Percentiles rank a stretch among this genome's conserved stretches.
These are phyloP conservation scores for Leishmania tarentolae DNA, from an alignment of 208 protist genomes.

Conservation along the genomic window DNA sequence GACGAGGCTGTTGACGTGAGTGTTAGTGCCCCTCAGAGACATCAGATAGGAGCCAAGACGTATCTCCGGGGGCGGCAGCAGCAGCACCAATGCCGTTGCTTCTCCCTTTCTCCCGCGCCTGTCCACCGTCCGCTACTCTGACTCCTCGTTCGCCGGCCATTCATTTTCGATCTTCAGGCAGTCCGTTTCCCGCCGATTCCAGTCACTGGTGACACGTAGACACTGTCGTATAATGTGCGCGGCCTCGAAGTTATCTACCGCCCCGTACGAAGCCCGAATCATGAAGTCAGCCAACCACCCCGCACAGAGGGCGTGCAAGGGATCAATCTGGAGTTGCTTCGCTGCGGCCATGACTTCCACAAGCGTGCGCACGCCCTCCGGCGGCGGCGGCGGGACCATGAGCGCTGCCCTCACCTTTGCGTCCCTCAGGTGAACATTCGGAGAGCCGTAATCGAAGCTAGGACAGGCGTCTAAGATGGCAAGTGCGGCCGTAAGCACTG, in stretches of 20 bases:
- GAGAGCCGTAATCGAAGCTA: constrained; percentile 53
- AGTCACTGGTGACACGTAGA: constrained; percentile 69
- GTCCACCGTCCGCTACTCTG: constrained; percentile 4
- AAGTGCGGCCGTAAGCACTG: constrained; percentile 21
- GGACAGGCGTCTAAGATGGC: constrained; percentile 41
- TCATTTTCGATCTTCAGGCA: constrained; percentile 86
- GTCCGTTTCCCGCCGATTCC: constrained; percentile 65
- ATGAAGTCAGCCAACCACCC: constrained; percentile 78
- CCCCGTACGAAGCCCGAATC: constrained; percentile 59
- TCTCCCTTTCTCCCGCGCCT: background rate
- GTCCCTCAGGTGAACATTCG: constrained; percentile 38
- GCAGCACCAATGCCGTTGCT: background rate
- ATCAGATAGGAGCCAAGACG: background rate
- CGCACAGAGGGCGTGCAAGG: constrained; percentile 58
- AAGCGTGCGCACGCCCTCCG: constrained; percentile 43
- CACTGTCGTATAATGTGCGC: constrained; percentile 71
- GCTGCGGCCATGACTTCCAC: constrained; percentile 46
- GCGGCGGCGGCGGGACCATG: constrained; percentile 32
- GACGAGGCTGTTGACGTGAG: background rate
- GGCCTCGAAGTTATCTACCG: constrained; percentile 67
- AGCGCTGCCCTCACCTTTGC: constrained; percentile 26
- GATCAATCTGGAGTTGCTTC: constrained; percentile 50
- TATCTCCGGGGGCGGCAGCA: background rate
- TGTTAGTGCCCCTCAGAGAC: background rate
- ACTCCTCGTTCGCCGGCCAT: constrained; percentile 81